Evolutionary conservation across 164 flowering plant genomes (phyloP).

Genomic region (Vitis rotundifolia): DNA sequence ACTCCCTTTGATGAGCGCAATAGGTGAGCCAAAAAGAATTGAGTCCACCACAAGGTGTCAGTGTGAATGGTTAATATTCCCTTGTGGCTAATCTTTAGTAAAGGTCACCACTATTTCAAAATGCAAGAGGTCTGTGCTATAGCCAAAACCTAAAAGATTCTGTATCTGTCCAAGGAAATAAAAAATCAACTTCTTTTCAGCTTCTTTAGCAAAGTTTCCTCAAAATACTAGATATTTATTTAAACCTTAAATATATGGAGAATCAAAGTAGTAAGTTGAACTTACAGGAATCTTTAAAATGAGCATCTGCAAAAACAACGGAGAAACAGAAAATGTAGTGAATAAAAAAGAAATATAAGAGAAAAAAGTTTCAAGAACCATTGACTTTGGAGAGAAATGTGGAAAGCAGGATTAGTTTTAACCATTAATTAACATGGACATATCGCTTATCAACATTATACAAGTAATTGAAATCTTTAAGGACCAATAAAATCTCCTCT

Average conservation of each 20-base stretch:
- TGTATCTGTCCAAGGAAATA: background rate
- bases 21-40: too few relatives aligned
- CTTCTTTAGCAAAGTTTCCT: background rate
- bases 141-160: background rate
- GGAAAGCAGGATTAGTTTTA: too few relatives aligned
- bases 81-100: too few relatives aligned
- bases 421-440: too few relatives aligned
- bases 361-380: background rate
- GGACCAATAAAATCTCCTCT: too few relatives aligned
- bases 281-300: conserved; percentile 70
- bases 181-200: background rate
- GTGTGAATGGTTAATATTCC: too few relatives aligned
- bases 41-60: too few relatives aligned
- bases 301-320: conserved; percentile 54
- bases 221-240: background rate
- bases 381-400: too few relatives aligned
- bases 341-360: background rate
- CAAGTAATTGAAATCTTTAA: too few relatives aligned
- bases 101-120: background rate
- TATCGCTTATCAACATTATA: too few relatives aligned
- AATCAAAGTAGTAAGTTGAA: conserved; percentile 4
- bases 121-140: background rate
- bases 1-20: too few relatives aligned
- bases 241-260: background rate
- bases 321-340: conserved; percentile 3